Percentiles rank a stretch among this genome's conserved stretches.
These are phyloP conservation scores for Porogramme epimiltina DNA, from an alignment of 1,284 basidiomycete genomes.

Conservation along the genomic window DNA sequence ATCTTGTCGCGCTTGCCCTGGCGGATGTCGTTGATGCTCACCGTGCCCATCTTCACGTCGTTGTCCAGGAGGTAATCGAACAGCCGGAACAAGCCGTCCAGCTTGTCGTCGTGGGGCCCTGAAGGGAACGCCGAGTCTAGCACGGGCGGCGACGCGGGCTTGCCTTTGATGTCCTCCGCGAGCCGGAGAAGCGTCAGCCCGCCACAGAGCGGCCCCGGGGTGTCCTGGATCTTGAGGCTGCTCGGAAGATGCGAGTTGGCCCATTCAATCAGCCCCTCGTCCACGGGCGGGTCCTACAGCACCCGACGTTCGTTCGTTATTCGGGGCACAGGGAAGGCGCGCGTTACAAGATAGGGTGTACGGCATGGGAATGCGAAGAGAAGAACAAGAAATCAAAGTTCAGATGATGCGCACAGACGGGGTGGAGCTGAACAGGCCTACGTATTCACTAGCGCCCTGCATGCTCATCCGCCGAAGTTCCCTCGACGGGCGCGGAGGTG, in stretches of 20 bases:
- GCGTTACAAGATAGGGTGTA: conserved; percentile 6
- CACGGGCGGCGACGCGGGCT: conserved; percentile 65
- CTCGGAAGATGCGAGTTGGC: conserved; percentile 80
- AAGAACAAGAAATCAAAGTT: conserved; percentile 17
- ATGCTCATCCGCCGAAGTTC: conserved; percentile 52
- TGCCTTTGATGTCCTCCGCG: conserved; percentile 76
- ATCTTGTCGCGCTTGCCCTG: conserved; percentile 80
- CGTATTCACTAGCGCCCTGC: conserved; percentile 33
- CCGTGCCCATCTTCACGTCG: conserved; percentile 84
- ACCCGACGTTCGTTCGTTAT: neutral
- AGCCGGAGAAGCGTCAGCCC: conserved; percentile 78
- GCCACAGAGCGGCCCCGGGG: conserved; percentile 50
- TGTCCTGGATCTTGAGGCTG: conserved; percentile 63
- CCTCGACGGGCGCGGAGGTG: conserved; percentile 64
- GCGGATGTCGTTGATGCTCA: conserved; percentile 90
- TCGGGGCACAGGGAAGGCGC: conserved; percentile 15
- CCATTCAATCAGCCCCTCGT: conserved; percentile 76
- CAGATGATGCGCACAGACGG: conserved; percentile 15
- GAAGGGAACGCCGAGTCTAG: conserved; percentile 80
- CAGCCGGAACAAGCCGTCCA: conserved; percentile 87
- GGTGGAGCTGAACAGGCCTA: conserved; percentile 33
- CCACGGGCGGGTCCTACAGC: conserved; percentile 35
- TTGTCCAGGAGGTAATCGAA: conserved; percentile 90
- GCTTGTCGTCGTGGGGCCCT: conserved; percentile 67
- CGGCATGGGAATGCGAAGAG: conserved; percentile 11